Conservation (phyloP, 192 early-diverging fungal species). For the Umbelopsis sp. region DNA sequence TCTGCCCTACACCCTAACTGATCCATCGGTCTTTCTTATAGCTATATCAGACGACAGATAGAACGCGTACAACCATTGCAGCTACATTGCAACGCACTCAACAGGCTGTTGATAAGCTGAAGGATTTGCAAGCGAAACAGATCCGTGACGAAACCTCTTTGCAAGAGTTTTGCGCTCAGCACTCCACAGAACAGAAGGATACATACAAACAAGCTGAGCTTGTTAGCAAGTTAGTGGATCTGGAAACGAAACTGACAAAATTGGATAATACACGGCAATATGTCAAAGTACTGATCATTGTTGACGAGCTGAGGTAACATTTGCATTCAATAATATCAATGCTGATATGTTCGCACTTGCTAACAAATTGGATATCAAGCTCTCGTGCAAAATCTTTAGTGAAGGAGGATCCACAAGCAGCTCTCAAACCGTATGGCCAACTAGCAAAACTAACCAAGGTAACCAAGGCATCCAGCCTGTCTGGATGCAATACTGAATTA, state of each 20-base stretch:
- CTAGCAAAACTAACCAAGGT: slow-evolving; percentile 38
- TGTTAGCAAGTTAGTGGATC: neutral
- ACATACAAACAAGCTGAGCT: neutral
- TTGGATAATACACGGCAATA: slow-evolving; percentile 31
- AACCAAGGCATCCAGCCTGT: slow-evolving; percentile 13
- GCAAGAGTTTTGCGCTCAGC: neutral
- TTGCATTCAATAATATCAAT: neutral
- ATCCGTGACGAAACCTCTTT: neutral
- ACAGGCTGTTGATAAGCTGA: neutral
- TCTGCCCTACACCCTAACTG: too few relatives aligned
- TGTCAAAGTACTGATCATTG: slow-evolving; percentile 41
- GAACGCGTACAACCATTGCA: neutral
- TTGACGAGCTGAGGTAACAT: slow-evolving; percentile 47
- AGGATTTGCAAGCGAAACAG: neutral
- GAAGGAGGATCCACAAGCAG: slow-evolving; percentile 36
- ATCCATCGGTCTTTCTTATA: neutral
- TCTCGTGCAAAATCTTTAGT: slow-evolving; percentile 38
- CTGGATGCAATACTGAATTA: slow-evolving; percentile 29
- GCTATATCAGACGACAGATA: neutral
- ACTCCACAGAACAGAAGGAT: neutral
- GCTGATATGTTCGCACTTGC: slow-evolving; percentile 11
- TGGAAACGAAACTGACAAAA: neutral
- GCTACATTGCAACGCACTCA: neutral
- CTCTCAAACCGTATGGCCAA: slow-evolving; percentile 43
- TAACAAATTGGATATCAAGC: slow-evolving; percentile 12